Percentiles rank a stretch among this genome's conserved stretches.
phyloP scores from a whole-genome alignment of 164 flowering plant species.

The Vitis rotundifolia region DNA sequence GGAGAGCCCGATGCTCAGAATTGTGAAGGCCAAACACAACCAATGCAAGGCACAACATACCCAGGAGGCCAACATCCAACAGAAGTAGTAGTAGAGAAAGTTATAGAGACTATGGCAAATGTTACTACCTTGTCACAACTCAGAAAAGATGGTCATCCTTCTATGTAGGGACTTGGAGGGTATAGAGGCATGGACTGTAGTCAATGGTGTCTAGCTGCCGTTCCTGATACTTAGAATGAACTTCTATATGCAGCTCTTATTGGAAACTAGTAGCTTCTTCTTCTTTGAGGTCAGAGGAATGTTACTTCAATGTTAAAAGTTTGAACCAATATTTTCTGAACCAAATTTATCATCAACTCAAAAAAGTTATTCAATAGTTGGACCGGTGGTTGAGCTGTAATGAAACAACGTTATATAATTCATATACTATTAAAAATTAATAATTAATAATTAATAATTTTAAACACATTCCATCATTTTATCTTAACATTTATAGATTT shows the following conservation, averaged over 20 bases:
- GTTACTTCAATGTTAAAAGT: no score
- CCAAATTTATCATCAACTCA: no score
- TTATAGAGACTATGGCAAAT: slow-evolving; percentile 14
- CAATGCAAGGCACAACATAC: slow-evolving; percentile 13
- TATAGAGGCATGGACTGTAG: slow-evolving; percentile 35
- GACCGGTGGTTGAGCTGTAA: no score
- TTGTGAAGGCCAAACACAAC: slow-evolving; percentile 25
- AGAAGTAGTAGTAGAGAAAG: slow-evolving; percentile 28
- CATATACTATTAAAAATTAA: no score
- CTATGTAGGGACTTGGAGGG: slow-evolving; percentile 28
- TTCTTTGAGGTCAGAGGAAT: no score
- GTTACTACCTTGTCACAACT: slow-evolving; percentile 38
- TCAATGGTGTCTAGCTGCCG: slow-evolving; percentile 51
- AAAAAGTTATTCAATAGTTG: no score
- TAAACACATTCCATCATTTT: no score
- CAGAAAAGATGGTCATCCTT: slow-evolving; percentile 49
- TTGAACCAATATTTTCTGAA: no score
- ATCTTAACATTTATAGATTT: no score
- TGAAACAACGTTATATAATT: no score
- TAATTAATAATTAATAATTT: no score
- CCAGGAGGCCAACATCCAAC: slow-evolving; percentile 33
- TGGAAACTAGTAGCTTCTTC: background rate
- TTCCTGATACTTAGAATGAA: slow-evolving; percentile 54
- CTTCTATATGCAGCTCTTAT: slow-evolving; percentile 34
- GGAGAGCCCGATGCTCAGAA: slow-evolving; percentile 4